phyloP scores from a whole-genome alignment of 1,139 yeast genomes.

The Eremothecium gossypii region DNA sequence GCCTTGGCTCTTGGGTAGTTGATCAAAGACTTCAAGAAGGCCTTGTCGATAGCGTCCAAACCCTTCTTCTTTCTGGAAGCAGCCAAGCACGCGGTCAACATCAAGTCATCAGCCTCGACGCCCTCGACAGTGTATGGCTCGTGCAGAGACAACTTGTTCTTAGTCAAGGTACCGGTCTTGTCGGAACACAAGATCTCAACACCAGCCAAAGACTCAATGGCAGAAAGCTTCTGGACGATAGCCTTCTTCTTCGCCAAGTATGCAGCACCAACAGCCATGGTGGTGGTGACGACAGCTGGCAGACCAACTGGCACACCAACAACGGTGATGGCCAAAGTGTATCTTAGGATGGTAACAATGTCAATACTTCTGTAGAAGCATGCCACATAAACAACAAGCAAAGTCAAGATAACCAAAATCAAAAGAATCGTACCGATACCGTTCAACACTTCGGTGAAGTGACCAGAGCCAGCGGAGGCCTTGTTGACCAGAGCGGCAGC shows the following conservation, averaged over 20 bases:
- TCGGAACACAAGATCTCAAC: slow-evolving; percentile 98
- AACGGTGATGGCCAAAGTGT: slow-evolving; percentile 92
- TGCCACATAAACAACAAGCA: slow-evolving; percentile 87
- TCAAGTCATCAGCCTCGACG: slow-evolving; percentile 93
- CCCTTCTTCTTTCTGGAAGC: slow-evolving; percentile 99
- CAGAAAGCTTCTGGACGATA: slow-evolving; percentile 95
- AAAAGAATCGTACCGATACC: slow-evolving; percentile 92
- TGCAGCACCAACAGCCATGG: slow-evolving; percentile 99
- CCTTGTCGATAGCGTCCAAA: slow-evolving; percentile 95
- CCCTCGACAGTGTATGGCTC: slow-evolving; percentile 99
- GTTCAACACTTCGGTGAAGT: slow-evolving; percentile 94
- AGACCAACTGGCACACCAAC: slow-evolving; percentile 99
- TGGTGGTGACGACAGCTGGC: slow-evolving; percentile 98
- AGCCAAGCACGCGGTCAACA: slow-evolving; percentile 97
- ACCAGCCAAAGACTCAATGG: slow-evolving; percentile 98
- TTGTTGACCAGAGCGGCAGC: slow-evolving; percentile 96
- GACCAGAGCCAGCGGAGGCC: slow-evolving; percentile 91
- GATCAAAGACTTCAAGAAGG: slow-evolving; percentile 86
- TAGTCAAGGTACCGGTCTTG: slow-evolving; percentile 98
- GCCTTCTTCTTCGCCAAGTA: slow-evolving; percentile 98
- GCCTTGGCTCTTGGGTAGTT: slow-evolving; percentile 88
- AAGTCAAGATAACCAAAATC: slow-evolving; percentile 80
- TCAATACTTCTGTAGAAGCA: slow-evolving; percentile 89
- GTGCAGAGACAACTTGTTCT: slow-evolving; percentile 91
- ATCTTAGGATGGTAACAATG: slow-evolving; percentile 87